These are phyloP conservation scores for Ligustrum vulgare DNA, from an alignment of 257 asterid species.

Conservation along the genomic window DNA sequence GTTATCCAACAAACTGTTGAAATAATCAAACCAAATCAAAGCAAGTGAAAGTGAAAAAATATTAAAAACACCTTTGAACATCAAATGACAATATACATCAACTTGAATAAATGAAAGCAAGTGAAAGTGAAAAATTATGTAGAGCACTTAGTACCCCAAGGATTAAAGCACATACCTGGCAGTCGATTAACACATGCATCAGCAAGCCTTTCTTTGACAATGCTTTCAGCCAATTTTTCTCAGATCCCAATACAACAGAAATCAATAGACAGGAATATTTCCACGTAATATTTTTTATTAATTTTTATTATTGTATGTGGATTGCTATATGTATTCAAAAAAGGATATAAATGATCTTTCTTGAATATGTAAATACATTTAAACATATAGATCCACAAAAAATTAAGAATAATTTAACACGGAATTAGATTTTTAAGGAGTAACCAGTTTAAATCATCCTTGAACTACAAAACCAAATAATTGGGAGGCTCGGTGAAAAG, in stretches of 20 bases:
- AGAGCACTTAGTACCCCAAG: not conserved
- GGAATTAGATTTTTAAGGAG: not conserved
- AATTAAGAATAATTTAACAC: not conserved
- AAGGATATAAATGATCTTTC: not conserved
- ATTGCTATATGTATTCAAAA: not conserved
- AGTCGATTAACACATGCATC: constrained; percentile 94
- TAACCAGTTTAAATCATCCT: not conserved
- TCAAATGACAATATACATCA: not conserved
- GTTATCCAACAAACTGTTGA: no score
- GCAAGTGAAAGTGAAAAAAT: no score
- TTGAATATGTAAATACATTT: not conserved
- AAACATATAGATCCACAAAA: not conserved
- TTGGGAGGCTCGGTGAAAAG: not conserved
- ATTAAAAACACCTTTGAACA: not conserved
- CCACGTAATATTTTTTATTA: not conserved
- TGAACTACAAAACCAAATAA: constrained; percentile 6
- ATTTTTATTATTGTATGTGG: not conserved
- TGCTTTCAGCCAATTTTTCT: constrained; percentile 89
- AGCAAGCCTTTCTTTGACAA: constrained; percentile 85
- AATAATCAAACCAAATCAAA: no score
- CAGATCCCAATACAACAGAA: constrained; percentile 40
- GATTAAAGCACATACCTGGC: constrained; percentile 54
- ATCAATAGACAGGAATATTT: not conserved
- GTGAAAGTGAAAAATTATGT: not conserved
- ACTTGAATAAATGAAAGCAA: not conserved